These are phyloP conservation scores for Mucor mucedo DNA, from an alignment of 371 early-diverging fungal species.

Conservation along the genomic window DNA sequence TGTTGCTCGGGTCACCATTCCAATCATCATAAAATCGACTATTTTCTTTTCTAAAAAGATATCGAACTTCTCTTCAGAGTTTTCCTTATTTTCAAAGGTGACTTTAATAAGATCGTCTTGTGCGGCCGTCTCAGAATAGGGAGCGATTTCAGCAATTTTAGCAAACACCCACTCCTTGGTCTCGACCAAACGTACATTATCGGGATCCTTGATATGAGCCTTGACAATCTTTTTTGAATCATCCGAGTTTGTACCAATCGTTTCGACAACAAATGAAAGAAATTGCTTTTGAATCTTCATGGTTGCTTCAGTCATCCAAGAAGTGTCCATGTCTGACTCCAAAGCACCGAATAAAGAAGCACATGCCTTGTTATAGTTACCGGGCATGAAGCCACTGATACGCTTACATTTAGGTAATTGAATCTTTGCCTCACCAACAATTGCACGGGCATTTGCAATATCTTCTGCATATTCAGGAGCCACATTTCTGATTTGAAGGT, in stretches of 20 bases:
- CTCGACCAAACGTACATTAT: slow-evolving; percentile 25
- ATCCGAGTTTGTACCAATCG: slow-evolving; percentile 19
- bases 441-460: slow-evolving; percentile 47
- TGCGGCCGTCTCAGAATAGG: background rate
- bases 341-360: slow-evolving; percentile 44
- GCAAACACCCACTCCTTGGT: slow-evolving; percentile 27
- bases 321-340: slow-evolving; percentile 29
- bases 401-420: slow-evolving; percentile 57
- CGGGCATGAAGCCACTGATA: slow-evolving; percentile 41
- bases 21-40: slow-evolving; percentile 31
- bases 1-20: slow-evolving; percentile 45
- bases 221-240: slow-evolving; percentile 25
- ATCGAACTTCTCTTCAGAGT: slow-evolving; percentile 18
- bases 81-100: slow-evolving; percentile 24
- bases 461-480: slow-evolving; percentile 62
- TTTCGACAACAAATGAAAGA: slow-evolving; percentile 32
- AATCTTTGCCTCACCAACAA: slow-evolving; percentile 49
- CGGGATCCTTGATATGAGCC: slow-evolving; percentile 20
- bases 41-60: slow-evolving; percentile 40
- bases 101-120: slow-evolving; percentile 24
- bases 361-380: slow-evolving; percentile 58
- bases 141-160: slow-evolving; percentile 24
- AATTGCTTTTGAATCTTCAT: slow-evolving; percentile 31
- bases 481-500: slow-evolving; percentile 60
- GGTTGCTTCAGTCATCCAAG: slow-evolving; percentile 34